Base-by-base conservation (phyloP, 371 early-diverging fungal genomes). In the Thermomucor indicae-seudaticae region DNA sequence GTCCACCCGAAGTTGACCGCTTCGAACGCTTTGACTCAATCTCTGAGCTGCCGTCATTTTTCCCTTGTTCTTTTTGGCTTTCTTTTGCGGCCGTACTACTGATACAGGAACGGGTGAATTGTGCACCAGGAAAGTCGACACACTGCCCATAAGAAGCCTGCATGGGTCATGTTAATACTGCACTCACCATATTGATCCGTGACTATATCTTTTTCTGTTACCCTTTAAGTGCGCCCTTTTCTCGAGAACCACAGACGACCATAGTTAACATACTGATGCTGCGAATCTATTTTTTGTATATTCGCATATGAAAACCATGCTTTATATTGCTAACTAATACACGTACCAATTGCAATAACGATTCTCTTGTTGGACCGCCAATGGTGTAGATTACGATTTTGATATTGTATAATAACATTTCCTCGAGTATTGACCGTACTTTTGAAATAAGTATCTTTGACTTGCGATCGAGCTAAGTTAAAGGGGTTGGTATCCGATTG, bases 101-200 rank as follows among this genome's bases (percentile, higher is more conserved):
- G 79, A 67, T 6, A 82, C 83, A 0, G 83, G 83, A 1, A 78
- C 69, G 10, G 79, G 77, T 1, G 83, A 77, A 37, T 79, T 82
- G 30, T 82, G 78, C 0, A 82, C 80, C 29, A 82, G 55, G 50
- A 68, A 82, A 10, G 79, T 77, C 24, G 79, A 79, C 3, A 82
- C 75, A 23, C 79, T 75, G 20, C 83, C 83, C 58, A 82, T 74
- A 1, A 80, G 43, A 49, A 82, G 62, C 0, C 70, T 72, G 46
- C n/a, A n/a, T n/a, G n/a, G n/a, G n/a, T 6, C 28, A 50, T 6
- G 47, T 14, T 23, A 29, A 19, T 10, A 45, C 10, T 45, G 27
- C 11, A 6, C 20, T 31, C 30, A 40, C 19, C 7, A 11, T 6
- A 8, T 4, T n/a, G 4, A 47, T 25, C 6, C 11, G 1, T 24